Evolutionary conservation across 345 rosid genomes (phyloP).

Genomic region (Nasturtium officinale): DNA sequence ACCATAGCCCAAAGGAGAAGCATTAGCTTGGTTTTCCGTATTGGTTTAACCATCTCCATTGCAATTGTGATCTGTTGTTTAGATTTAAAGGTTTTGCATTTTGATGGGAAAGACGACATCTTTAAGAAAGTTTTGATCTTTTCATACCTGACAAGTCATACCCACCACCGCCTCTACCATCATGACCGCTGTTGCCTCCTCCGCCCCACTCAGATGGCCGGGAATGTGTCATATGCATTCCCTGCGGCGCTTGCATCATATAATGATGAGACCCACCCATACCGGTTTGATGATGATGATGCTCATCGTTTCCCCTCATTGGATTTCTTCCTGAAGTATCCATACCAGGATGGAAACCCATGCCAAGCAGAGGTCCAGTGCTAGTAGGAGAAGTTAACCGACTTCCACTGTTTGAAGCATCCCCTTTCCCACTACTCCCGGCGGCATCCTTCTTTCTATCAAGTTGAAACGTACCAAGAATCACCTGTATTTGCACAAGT

Average conservation of each 20-base stretch:
- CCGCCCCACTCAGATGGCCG: conserved; percentile 63
- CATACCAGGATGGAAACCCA: conserved; percentile 50
- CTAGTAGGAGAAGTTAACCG: conserved; percentile 54
- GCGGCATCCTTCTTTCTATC: conserved; percentile 56
- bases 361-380: conserved; percentile 52
- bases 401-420: conserved; percentile 52
- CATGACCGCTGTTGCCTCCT: conserved; percentile 39
- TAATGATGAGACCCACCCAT: conserved; percentile 49
- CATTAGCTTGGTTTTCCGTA: conserved; percentile 3
- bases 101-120: conserved; percentile 6
- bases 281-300: conserved; percentile 30
- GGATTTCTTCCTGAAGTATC: conserved; percentile 62
- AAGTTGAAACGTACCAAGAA: conserved; percentile 69
- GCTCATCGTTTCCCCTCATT: conserved; percentile 54
- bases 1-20: background rate
- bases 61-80: background rate
- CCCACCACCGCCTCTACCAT: conserved; percentile 38
- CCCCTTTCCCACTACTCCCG: conserved; percentile 48
- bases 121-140: background rate
- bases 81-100: background rate
- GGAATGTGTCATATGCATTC: conserved; percentile 50
- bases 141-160: conserved; percentile 62
- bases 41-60: conserved; percentile 1
- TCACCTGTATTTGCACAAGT: conserved; percentile 53
- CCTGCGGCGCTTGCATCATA: conserved; percentile 55